phyloP scores from a whole-genome alignment of 2,329 filamentous ascomycete species.

The Zasmidium citrigriseum region DNA sequence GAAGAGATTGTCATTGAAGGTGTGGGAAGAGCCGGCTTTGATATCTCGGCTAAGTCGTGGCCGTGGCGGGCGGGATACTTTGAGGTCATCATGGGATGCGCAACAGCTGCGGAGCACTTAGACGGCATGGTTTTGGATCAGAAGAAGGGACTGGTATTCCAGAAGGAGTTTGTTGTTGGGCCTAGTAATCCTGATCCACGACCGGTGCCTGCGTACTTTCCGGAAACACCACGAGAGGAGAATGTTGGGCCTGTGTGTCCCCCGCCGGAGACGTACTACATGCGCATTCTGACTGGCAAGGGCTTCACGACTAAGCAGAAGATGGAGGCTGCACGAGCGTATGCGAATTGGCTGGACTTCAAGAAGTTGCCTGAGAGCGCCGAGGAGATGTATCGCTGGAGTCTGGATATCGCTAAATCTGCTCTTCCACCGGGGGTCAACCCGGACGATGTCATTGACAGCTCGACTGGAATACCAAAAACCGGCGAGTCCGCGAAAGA shows the following conservation, averaged over 20 bases:
- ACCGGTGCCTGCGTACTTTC: conserved; percentile 66
- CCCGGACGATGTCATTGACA: conserved; percentile 55
- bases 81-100: conserved; percentile 75
- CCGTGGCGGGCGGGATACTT: conserved; percentile 86
- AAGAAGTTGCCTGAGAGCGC: conserved; percentile 68
- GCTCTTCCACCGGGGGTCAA: conserved; percentile 42
- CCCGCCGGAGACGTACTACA: conserved; percentile 74
- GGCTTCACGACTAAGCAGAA: conserved; percentile 79
- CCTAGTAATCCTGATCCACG: conserved; percentile 80
- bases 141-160: conserved; percentile 66
- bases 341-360: conserved; percentile 82
- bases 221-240: conserved; percentile 68
- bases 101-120: conserved; percentile 74
- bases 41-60: conserved; percentile 75
- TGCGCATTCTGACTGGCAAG: conserved; percentile 75
- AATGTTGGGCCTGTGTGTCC: conserved; percentile 71
- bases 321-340: conserved; percentile 78
- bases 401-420: conserved; percentile 70
- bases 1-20: conserved; percentile 47
- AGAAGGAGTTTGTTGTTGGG: conserved; percentile 72
- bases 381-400: conserved; percentile 72
- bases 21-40: conserved; percentile 60
- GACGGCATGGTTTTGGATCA: conserved; percentile 77
- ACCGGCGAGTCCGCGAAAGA: conserved; percentile 59
- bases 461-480: conserved; percentile 58